These are phyloP conservation scores for Licmophora abbreviata DNA, from an alignment of 108 stramenopile species.

Conservation along the genomic window DNA sequence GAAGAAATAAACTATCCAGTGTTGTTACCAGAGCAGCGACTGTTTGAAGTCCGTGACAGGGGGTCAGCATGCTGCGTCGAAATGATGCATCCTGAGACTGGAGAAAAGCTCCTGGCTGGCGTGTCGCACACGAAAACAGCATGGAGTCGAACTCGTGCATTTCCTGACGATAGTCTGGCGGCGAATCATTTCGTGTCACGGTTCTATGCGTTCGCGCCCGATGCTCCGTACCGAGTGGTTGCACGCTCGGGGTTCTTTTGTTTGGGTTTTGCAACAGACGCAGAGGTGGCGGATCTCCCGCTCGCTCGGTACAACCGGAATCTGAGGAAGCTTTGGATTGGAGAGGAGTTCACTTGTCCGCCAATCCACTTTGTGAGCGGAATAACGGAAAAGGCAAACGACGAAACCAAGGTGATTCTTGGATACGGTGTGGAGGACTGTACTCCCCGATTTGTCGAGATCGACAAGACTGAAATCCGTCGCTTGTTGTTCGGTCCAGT, in stretches of 20 bases:
- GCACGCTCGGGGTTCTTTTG: constrained; percentile 11
- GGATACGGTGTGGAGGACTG: constrained; percentile 61
- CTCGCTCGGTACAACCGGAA: constrained; percentile 1
- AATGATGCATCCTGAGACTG: no score
- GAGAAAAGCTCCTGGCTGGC: no score
- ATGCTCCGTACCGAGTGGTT: constrained; percentile 7
- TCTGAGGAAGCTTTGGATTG: no score
- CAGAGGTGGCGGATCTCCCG: not conserved
- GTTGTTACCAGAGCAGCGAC: no score
- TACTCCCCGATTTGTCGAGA: constrained; percentile 28
- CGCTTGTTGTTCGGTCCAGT: constrained; percentile 4
- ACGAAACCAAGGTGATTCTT: constrained; percentile 24
- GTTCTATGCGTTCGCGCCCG: no score
- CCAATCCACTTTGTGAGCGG: constrained; percentile 38
- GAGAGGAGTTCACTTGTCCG: constrained; percentile 21
- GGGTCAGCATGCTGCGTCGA: no score
- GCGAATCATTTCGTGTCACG: no score
- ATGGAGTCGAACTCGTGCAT: no score
- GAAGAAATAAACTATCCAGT: no score
- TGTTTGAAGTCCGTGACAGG: no score
- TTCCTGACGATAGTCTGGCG: no score
- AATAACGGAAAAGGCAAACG: constrained; percentile 26
- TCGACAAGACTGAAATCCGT: constrained; percentile 24
- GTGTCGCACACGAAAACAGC: no score
- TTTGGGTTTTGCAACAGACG: constrained; percentile 5